These are phyloP conservation scores for Cicer pinnatifidum DNA, from an alignment of 306 rosid genomes.

Conservation along the genomic window DNA sequence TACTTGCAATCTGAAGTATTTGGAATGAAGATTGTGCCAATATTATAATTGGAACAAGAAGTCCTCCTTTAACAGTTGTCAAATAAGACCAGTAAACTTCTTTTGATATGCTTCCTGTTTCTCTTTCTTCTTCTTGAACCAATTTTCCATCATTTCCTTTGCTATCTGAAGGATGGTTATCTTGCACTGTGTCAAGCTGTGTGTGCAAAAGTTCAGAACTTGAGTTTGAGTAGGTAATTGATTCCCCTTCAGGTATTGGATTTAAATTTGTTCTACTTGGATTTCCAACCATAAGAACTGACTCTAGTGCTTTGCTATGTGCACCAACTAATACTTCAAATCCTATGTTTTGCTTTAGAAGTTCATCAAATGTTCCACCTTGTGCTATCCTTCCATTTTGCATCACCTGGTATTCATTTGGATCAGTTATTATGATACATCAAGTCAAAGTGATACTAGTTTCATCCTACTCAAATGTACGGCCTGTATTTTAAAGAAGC, in stretches of 20 bases:
- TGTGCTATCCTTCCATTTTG: constrained; percentile 88
- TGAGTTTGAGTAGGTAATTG: constrained; percentile 47
- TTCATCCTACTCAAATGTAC: constrained; percentile 4
- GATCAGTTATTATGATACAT: constrained; percentile 33
- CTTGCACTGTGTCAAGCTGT: constrained; percentile 62
- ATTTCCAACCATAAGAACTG: constrained; percentile 69
- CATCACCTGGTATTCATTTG: constrained; percentile 70
- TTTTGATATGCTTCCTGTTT: constrained; percentile 90
- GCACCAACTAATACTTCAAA: constrained; percentile 93
- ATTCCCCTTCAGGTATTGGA: constrained; percentile 53
- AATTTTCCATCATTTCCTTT: constrained; percentile 72
- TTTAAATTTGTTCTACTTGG: constrained; percentile 54
- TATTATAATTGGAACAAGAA: constrained; percentile 72
- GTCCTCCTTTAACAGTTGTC: constrained; percentile 75
- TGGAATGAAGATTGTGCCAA: constrained; percentile 90
- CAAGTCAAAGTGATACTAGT: constrained; percentile 1
- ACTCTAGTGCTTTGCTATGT: constrained; percentile 84
- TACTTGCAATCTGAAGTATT: constrained; percentile 83
- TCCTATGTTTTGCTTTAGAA: constrained; percentile 79
- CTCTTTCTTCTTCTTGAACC: constrained; percentile 93
- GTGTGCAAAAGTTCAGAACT: constrained; percentile 46
- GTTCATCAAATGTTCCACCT: constrained; percentile 83
- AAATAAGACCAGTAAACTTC: constrained; percentile 81
- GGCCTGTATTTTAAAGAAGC: too few species aligned
- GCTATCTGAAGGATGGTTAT: constrained; percentile 58